phyloP scores from a whole-genome alignment of 495 filamentous ascomycete genomes.

The Glarea lozoyensis region DNA sequence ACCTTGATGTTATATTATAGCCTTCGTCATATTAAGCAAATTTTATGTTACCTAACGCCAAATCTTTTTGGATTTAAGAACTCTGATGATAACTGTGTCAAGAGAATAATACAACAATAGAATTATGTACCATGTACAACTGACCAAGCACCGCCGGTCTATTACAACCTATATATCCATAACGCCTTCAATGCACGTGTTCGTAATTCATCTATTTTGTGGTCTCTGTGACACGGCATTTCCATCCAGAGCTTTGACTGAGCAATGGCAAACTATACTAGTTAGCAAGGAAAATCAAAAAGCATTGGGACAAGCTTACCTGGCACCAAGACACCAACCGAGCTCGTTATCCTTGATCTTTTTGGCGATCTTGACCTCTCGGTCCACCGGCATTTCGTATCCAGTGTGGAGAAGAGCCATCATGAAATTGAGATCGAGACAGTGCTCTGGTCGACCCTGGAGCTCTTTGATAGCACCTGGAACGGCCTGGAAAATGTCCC shows the following conservation, averaged over 20 bases:
- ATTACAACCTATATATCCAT: conserved; percentile 1
- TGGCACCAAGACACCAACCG: conserved; percentile 95
- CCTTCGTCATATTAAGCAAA: too few relatives aligned
- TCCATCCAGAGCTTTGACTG: conserved; percentile 65
- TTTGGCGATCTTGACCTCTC: conserved; percentile 96
- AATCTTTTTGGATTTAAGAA: too few relatives aligned
- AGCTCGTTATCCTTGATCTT: conserved; percentile 96
- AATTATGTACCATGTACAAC: too few relatives aligned
- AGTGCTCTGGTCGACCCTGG: conserved; percentile 72
- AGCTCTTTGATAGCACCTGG: conserved; percentile 69
- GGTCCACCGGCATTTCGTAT: conserved; percentile 94
- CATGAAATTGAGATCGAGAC: conserved; percentile 95
- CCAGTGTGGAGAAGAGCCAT: conserved; percentile 84
- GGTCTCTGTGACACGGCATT: conserved; percentile 56
- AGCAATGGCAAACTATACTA: conserved; percentile 59
- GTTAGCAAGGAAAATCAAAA: neutral
- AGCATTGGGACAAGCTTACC: conserved; percentile 42
- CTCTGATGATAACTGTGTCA: too few relatives aligned
- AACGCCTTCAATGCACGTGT: conserved; percentile 19
- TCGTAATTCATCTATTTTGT: conserved; percentile 9
- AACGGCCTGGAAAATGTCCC: conserved; percentile 69
- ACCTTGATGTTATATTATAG: too few relatives aligned
- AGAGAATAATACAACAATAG: too few relatives aligned
- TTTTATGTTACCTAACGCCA: too few relatives aligned
- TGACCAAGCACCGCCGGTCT: too few relatives aligned